These are phyloP conservation scores for Microbotryum saponariae DNA, from an alignment of 1,284 basidiomycete species.

Conservation along the genomic window DNA sequence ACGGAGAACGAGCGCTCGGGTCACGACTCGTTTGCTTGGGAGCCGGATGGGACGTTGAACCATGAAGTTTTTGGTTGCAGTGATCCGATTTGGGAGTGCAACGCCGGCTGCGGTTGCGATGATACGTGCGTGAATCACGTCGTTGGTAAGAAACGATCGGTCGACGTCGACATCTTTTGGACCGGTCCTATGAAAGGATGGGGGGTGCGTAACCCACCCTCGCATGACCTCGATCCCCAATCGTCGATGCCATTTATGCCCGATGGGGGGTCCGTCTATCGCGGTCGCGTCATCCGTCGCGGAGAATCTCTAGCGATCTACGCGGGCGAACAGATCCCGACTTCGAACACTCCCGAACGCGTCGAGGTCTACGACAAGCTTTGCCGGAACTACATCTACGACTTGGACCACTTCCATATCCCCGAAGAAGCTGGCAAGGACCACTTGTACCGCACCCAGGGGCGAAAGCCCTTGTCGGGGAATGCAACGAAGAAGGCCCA, in stretches of 20 bases:
- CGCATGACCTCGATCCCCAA: background rate
- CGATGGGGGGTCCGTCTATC: background rate
- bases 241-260: background rate
- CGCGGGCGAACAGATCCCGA: constrained; percentile 4
- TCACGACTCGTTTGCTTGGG: constrained; percentile 22
- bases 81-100: constrained; percentile 20
- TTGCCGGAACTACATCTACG: constrained; percentile 16
- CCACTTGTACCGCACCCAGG: background rate
- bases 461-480: background rate
- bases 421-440: constrained; percentile 13
- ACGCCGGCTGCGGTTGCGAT: constrained; percentile 25
- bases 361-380: background rate
- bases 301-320: constrained; percentile 21
- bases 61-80: background rate
- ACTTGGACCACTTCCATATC: background rate
- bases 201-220: constrained; percentile 16
- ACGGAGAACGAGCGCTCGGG: background rate
- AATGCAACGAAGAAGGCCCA: background rate
- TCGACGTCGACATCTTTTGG: constrained; percentile 19
- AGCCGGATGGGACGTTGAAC: background rate
- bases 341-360: background rate
- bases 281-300: background rate
- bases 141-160: constrained; percentile 1
- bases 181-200: constrained; percentile 10
- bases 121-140: constrained; percentile 17